Conservation (phyloP, 345 rosid genomes). For the Gossypium stocksii region DNA sequence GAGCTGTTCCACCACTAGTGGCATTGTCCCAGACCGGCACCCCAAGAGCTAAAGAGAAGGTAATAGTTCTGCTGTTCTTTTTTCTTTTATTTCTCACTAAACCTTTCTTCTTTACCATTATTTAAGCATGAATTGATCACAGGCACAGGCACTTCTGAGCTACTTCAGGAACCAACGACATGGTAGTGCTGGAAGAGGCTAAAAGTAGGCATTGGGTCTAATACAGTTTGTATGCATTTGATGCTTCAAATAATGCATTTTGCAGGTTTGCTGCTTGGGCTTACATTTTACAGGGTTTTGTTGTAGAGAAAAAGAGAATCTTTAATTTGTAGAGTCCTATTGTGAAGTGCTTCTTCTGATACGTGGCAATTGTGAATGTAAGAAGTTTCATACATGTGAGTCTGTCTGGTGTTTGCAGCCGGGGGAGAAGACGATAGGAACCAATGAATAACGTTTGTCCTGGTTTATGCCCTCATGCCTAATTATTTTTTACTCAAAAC, state of each 20-base stretch:
- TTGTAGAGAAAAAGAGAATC: conserved; percentile 4
- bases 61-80: conserved; percentile 5
- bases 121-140: conserved; percentile 20
- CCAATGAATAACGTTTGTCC: neutral
- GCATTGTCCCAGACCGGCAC: conserved; percentile 86
- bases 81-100: neutral
- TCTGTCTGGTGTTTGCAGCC: neutral
- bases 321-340: conserved; percentile 15
- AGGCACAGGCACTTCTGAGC: conserved; percentile 87
- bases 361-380: conserved; percentile 17
- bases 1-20: conserved; percentile 92
- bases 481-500: neutral
- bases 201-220: conserved; percentile 31
- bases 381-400: conserved; percentile 15
- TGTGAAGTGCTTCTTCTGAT: neutral
- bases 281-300: conserved; percentile 24
- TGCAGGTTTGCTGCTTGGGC: conserved; percentile 26
- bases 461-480: neutral
- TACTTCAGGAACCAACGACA: conserved; percentile 80
- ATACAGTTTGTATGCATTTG: conserved; percentile 41
- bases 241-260: conserved; percentile 33
- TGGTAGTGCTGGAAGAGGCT: conserved; percentile 65
- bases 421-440: conserved; percentile 9
- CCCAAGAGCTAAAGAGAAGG: conserved; percentile 90
- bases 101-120: neutral